Base-by-base conservation (phyloP, 139 green algal species). In the Micractinium sp. region DNA sequence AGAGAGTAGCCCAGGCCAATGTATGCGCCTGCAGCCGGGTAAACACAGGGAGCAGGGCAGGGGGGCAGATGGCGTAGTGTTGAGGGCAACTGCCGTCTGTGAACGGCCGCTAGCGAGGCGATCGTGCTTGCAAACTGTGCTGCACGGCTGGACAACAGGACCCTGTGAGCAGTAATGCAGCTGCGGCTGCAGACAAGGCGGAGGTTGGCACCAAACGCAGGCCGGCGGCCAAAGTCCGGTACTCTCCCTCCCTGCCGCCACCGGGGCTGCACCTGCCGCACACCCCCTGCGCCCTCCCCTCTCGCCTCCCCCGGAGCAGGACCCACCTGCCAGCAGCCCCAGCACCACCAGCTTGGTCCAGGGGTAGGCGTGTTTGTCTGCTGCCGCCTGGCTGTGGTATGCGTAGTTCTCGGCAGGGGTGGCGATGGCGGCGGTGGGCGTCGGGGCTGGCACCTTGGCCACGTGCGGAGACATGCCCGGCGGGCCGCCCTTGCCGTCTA, bases 1-100 rank as follows among this genome's bases (percentile, higher is more conserved):
- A 87, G 67, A 14, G 38, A 69, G 83, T 53, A 87, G 38, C 83
- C 83, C 3, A 87, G 39, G 31, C 39, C 39, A 27, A 87, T 87
- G 67, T 87, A 87, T 0, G 83, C 83, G 39, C 83, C 83, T 87
- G 83, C 83, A 41, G 36, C 15, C 29, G 31, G 79, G 12, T 14
- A 5, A 12, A 35, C 38, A n/a, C 23, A 36, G 39, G 20, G 38
- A 82, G 38, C 2, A 12, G 76, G 35, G 76, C 14, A 36, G 33
- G 27, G 33, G 75, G 75, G 12, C 47, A 56, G 9, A 56, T 56
- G 47, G 7, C 5, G 7, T 16, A 56, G 47, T 56, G 47, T 56
- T 56, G 47, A 56, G 9, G 47, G 47, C 47, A 56, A 56, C 47
- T 9, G 47, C 47, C 47, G 47, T 56, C 9, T 5, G 47, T 9